Evolutionary conservation across 164 flowering plant species (phyloP), one percentile per base, ranked within the genome.

Genomic region (Stephania yunnanensis): DNA sequence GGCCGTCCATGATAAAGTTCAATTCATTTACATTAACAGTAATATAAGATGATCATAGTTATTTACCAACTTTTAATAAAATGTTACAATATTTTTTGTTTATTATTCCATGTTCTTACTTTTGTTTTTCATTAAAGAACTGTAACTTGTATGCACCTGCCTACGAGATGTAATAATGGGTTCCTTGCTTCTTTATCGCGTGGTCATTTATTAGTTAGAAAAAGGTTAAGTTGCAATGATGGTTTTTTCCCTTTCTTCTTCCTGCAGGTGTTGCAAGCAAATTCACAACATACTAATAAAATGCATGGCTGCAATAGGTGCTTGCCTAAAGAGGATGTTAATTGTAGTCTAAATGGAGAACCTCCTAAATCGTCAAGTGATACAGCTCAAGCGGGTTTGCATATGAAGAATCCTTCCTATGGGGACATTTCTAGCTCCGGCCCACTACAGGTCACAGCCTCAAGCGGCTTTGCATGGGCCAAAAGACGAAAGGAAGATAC

Each of bases 401-500:
- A 90, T 72, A 78, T 74, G 44, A 92, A 91, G 81, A 83, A 91
- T 80, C 87, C 93, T 71, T 95, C 99, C 48, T 90, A 87, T 80
- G 97, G 90, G 10, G 98, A 95, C 75, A 74, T 90, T 74, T 89
- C 94, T 15, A 92, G 83, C 74, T 88, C 97, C 46, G 99, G 98
- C 11, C 98, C 98, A 4, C 74, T 95, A 71, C 89, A 87, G 76
- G 88, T 92, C 61, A 79, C 92, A 58, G 81, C 87, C 44, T 91
- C 98, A 72, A 91, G 93, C 81, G 95, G 97, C n/a, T 95, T 95
- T 84, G 91, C 96, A 63, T 92, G 99, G 99, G 98, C 91, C 3
- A 92, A 82, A 81, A 87, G 87, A 76, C 84, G 90, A 78, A 85
- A 81, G 77, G 94, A 89, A 72, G 93, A 87, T 65, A 77, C 73